Evolutionary conservation across 2,329 filamentous ascomycete genomes (phyloP), one percentile per base, ranked within the genome.

Genomic region (Colletotrichum plurivorum): DNA sequence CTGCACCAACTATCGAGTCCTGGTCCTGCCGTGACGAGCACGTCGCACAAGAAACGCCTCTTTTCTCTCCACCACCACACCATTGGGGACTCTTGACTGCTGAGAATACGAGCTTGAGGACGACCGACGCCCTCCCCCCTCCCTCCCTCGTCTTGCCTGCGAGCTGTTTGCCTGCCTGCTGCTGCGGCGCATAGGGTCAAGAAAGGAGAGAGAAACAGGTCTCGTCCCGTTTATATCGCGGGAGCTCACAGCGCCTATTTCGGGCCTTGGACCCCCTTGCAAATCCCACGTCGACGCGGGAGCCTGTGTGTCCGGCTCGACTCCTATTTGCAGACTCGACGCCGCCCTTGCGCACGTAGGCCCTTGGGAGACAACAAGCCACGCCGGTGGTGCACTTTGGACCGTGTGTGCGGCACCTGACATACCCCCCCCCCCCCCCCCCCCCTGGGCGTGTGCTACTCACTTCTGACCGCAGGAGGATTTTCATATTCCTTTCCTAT

Each of bases 1-100:
- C 69, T 61, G 62, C 49, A 57, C 62, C 70, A 71, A 68, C 72
- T 73, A 71, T 72, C 71, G 63, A 70, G 49, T 65, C 61, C 53
- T 60, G 45, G 49, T 69, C 65, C 53, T 63, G 61, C 65, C 48
- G 68, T 69, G 56, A 64, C 70, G 53, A 71, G 55, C 65, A 71
- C 70, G 77, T 81, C 71, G 72, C 75, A 81, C 78, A 76, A 73
- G 73, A 64, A 74, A 74, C 75, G 75, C 75, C 75, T 73, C 74
- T 73, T 72, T 71, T 70, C 75, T 73, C 71, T 75, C 73, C 75
- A 71, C 71, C 67, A 70, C 73, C 72, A 74, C 70, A 73, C 74
- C 73, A 80, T 80, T 79, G 77, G 76, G 75, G 72, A 72, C 58
- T 69, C 71, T 69, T 73, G 67, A 72, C 67, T 72, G 72, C 73